Evolutionary conservation across 2,329 filamentous ascomycete genomes (phyloP).

Genomic region (Botrytis fragariae): DNA sequence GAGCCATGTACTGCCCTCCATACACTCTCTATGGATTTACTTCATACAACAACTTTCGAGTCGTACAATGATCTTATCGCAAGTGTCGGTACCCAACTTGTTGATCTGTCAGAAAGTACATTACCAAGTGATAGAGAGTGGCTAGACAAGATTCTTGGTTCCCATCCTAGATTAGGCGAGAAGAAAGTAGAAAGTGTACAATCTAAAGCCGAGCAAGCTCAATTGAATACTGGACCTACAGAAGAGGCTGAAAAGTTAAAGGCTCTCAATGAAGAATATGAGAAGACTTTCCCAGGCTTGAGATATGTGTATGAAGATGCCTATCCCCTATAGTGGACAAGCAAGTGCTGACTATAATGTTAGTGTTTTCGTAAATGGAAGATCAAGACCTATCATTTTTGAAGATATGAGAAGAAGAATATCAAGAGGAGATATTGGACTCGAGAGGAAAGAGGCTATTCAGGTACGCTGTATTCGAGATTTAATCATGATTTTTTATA

Average conservation of each 20-base stretch:
- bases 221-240: constrained; percentile 58
- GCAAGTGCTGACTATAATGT: constrained; percentile 24
- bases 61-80: constrained; percentile 70
- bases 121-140: constrained; percentile 51
- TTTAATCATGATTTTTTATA: neutral
- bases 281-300: constrained; percentile 75
- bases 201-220: constrained; percentile 78
- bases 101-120: constrained; percentile 53
- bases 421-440: constrained; percentile 59
- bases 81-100: constrained; percentile 62
- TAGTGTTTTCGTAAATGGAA: constrained; percentile 83
- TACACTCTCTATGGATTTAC: constrained; percentile 63
- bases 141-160: constrained; percentile 71
- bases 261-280: constrained; percentile 73
- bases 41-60: constrained; percentile 58
- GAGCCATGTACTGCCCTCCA: constrained; percentile 78
- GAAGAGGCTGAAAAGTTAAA: constrained; percentile 58
- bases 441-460: constrained; percentile 71
- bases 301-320: constrained; percentile 63
- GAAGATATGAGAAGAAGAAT: constrained; percentile 77
- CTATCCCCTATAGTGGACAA: neutral
- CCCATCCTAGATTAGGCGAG: constrained; percentile 80
- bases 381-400: constrained; percentile 72
- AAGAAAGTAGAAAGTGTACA: constrained; percentile 79
- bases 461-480: constrained; percentile 49